phyloP scores from a whole-genome alignment of 306 rosid species.

The Gastrolobium bilobum region DNA sequence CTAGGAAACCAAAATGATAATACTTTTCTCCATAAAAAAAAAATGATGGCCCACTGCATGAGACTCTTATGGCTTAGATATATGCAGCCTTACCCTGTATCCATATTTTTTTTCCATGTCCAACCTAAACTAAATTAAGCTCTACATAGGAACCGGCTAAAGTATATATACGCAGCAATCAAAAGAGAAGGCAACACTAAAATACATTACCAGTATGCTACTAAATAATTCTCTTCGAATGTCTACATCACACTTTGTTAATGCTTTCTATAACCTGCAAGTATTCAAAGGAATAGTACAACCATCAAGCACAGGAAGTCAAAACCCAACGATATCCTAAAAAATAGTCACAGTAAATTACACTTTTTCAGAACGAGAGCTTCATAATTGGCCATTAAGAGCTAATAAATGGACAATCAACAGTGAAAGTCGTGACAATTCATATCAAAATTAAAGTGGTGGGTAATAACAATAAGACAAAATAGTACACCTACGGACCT shows the following conservation, averaged over 20 bases:
- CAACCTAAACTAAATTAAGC: slow-evolving; percentile 27
- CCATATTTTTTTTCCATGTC: not conserved
- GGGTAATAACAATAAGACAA: no score
- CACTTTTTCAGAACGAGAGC: no score
- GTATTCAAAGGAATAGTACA: slow-evolving; percentile 39
- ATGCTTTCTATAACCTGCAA: slow-evolving; percentile 95
- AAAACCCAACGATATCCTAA: not conserved
- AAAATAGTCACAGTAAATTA: slow-evolving; percentile 28
- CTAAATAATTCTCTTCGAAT: slow-evolving; percentile 96
- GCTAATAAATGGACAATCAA: no score
- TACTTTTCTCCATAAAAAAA: not conserved
- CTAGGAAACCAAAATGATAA: not conserved
- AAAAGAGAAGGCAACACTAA: slow-evolving; percentile 22
- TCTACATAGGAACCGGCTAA: slow-evolving; percentile 28
- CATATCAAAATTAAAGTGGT: no score
- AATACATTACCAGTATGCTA: slow-evolving; percentile 85
- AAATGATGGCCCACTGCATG: not conserved
- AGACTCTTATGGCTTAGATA: not conserved
- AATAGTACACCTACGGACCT: no score
- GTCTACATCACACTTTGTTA: slow-evolving; percentile 95
- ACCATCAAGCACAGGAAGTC: slow-evolving; percentile 41
- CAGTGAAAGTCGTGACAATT: no score
- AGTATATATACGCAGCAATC: slow-evolving; percentile 10
- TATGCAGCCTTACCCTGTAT: not conserved
- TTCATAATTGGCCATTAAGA: no score